These are phyloP conservation scores for Hippophae rhamnoides DNA, from an alignment of 306 rosid genomes.

Conservation along the genomic window DNA sequence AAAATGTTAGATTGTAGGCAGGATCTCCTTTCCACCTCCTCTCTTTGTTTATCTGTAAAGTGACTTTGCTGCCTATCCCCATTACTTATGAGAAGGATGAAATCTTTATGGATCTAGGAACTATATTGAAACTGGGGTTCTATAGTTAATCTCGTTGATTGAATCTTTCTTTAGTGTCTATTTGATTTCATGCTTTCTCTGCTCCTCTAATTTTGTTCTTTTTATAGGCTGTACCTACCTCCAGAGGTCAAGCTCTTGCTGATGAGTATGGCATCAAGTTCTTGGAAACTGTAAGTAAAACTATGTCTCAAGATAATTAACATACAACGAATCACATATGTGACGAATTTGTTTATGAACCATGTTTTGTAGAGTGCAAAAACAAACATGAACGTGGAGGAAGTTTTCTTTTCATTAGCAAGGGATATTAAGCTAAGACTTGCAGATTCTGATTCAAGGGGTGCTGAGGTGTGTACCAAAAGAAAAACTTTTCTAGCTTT, in stretches of 20 bases:
- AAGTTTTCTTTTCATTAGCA: conserved; percentile 78
- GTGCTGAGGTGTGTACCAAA: conserved; percentile 35
- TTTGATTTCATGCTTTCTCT: background rate
- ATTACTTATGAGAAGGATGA: no score
- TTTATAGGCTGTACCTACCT: conserved; percentile 64
- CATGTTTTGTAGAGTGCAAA: conserved; percentile 65
- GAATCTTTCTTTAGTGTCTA: background rate
- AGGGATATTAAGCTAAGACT: conserved; percentile 78
- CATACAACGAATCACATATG: background rate
- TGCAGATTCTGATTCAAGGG: conserved; percentile 62
- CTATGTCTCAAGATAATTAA: conserved; percentile 9
- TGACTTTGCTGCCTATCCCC: no score
- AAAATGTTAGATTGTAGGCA: background rate
- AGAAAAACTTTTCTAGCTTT: conserved; percentile 3
- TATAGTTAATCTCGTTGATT: background rate
- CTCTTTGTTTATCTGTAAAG: no score
- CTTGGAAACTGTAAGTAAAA: conserved; percentile 69
- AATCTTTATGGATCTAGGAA: no score
- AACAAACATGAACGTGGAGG: conserved; percentile 83
- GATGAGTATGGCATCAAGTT: conserved; percentile 86
- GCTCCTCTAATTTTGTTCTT: conserved; percentile 11
- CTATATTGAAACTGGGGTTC: background rate
- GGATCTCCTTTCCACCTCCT: background rate
- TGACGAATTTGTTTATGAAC: conserved; percentile 18
- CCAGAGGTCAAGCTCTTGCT: conserved; percentile 88